Evolutionary conservation across 2,329 filamentous ascomycete genomes (phyloP), one percentile per base, ranked within the genome.

Genomic region (Alternaria atra): DNA sequence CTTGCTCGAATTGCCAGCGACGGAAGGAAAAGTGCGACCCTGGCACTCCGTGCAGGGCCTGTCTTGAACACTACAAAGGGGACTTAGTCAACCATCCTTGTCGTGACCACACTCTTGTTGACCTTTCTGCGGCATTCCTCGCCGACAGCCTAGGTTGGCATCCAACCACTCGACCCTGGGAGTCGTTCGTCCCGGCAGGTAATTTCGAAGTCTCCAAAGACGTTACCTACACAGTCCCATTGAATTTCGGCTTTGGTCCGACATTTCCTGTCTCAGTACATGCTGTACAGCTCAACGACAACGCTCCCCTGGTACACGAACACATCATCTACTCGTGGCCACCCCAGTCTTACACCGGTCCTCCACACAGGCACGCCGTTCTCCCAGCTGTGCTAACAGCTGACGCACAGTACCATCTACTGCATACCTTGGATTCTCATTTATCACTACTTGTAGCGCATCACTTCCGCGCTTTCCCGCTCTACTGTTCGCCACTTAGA

Each of bases 251-350:
- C 7, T 79, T 78, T 51, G 77, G 77, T 0, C 71, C 72, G 5
- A 51, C 63, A 2, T 56, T 79, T 8, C 56, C 59, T 9, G 55
- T 76, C 3, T 59, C 69, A 2, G 75, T 77, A 5, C 63, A 74
- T 40, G 62, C 70, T 7, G 43, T 79, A 12, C 39, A 71, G 7
- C 54, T 77, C 9, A 47, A 68, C 3, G 57, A 69, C 17, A 9
- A 23, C n/a, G 53, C 60, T 12, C 52, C 63, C 10, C 60, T 75
- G 10, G 58, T 68, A 8, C 79, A 80, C 54, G 58, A 73, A 6
- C 79, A 80, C 48, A 55, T 78, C 37, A 68, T 79, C 25, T 80
- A 80, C 57, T 64, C 71, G 5, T 79, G 77, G 78, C 77, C 77
- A 17, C 73, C 75, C 3, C 63, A 52, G 25, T 56, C 67, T 0